Evolutionary conservation across 1,139 yeast genomes (phyloP).

Genomic region (Nakaseomyces uthaithaninus): DNA sequence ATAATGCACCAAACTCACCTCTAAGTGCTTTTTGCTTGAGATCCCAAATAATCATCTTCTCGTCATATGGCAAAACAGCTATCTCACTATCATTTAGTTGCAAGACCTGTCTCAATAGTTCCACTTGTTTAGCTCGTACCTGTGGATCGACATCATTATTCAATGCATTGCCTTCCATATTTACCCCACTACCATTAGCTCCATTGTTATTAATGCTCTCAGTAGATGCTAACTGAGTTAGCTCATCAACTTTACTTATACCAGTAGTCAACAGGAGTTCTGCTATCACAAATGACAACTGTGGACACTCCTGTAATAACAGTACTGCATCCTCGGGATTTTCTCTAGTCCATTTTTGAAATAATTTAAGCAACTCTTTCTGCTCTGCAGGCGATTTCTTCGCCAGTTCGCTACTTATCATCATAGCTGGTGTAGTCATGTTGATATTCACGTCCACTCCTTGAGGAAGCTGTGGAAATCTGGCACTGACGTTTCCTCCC

Average conservation of each 20-base stretch:
- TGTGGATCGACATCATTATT: slow-evolving; percentile 35
- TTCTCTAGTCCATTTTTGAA: slow-evolving; percentile 53
- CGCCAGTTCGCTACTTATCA: slow-evolving; percentile 51
- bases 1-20: slow-evolving; percentile 28
- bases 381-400: slow-evolving; percentile 35
- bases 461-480: slow-evolving; percentile 38
- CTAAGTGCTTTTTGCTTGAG: slow-evolving; percentile 31
- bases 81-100: slow-evolving; percentile 59
- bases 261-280: slow-evolving; percentile 57
- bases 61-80: slow-evolving; percentile 50
- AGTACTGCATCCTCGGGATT: slow-evolving; percentile 58
- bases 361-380: slow-evolving; percentile 41
- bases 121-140: slow-evolving; percentile 43
- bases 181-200: slow-evolving; percentile 8
- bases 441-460: slow-evolving; percentile 53
- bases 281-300: slow-evolving; percentile 70
- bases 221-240: slow-evolving; percentile 28
- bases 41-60: slow-evolving; percentile 35
- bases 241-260: slow-evolving; percentile 29
- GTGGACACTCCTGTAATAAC: slow-evolving; percentile 65
- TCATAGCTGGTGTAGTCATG: slow-evolving; percentile 49
- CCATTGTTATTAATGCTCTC: slow-evolving; percentile 11
- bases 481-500: slow-evolving; percentile 7
- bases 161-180: neutral
- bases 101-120: slow-evolving; percentile 48